Percentiles rank a stretch among this genome's conserved stretches.
These are phyloP conservation scores for Phytophthora citricola DNA, from an alignment of 352 stramenopile genomes.

Conservation along the genomic window DNA sequence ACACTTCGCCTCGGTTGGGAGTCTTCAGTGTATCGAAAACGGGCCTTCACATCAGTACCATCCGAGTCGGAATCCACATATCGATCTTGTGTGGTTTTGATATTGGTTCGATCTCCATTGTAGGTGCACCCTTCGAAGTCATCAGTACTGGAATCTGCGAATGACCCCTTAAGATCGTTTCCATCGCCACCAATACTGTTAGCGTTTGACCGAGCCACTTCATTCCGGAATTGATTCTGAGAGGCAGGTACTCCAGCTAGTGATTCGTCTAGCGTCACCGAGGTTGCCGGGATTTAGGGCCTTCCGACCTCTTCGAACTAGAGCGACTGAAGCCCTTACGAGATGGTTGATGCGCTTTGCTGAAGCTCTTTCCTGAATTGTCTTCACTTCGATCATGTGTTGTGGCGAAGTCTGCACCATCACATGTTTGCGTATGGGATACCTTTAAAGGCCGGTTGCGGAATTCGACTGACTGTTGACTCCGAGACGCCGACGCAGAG, in stretches of 20 bases:
- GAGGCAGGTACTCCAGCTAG: conserved; percentile 24
- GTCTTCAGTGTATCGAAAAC: conserved; percentile 20
- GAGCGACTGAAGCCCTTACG: conserved; percentile 7
- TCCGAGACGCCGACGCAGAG: conserved; percentile 18
- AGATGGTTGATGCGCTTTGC: conserved; percentile 3
- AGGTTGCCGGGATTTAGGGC: conserved; percentile 11
- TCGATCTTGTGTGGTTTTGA: conserved; percentile 1
- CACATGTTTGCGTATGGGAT: not conserved
- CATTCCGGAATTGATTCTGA: conserved; percentile 27
- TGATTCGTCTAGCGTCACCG: conserved; percentile 26
- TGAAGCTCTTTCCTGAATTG: not conserved
- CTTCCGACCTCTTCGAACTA: conserved; percentile 14
- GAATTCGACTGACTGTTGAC: conserved; percentile 12
- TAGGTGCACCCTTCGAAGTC: conserved; percentile 9
- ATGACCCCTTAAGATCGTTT: not conserved
- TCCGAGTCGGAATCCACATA: conserved; percentile 9
- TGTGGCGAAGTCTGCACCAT: conserved; percentile 2
- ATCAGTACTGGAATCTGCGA: not conserved
- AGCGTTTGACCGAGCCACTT: conserved; percentile 9
- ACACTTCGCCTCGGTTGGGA: conserved; percentile 2
- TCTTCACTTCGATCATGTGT: not conserved
- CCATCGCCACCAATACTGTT: conserved; percentile 2
- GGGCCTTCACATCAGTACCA: conserved; percentile 8
- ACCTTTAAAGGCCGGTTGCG: not conserved
- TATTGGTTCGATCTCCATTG: conserved; percentile 1